These are phyloP conservation scores for Geranium rotundifolium DNA, from an alignment of 345 rosid species.

Conservation along the genomic window DNA sequence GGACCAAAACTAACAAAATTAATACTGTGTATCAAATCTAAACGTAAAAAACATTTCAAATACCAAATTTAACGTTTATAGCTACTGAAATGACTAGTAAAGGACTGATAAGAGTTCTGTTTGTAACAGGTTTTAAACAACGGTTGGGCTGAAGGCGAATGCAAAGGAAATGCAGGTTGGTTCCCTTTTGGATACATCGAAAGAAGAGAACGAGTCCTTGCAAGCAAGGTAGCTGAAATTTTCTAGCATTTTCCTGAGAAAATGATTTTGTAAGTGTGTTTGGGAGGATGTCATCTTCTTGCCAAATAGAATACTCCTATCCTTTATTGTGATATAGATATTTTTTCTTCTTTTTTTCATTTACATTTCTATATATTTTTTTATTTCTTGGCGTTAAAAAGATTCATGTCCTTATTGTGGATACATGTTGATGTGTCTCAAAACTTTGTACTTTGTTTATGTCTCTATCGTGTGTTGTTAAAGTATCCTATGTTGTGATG, in stretches of 20 bases:
- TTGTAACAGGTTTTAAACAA: slow-evolving; percentile 55
- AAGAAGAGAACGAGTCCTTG: slow-evolving; percentile 83
- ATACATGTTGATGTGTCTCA: background rate
- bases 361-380: background rate
- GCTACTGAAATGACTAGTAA: too few relatives aligned
- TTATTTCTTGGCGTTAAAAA: too few relatives aligned
- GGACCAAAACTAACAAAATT: too few relatives aligned
- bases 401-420: background rate
- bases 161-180: slow-evolving; percentile 95
- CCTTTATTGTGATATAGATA: background rate
- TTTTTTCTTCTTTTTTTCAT: too few relatives aligned
- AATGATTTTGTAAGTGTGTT: slow-evolving; percentile 17
- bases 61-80: too few relatives aligned
- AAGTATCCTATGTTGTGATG: too few relatives aligned
- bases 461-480: too few relatives aligned
- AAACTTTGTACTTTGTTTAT: too few relatives aligned
- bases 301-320: background rate
- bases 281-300: background rate
- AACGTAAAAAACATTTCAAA: background rate
- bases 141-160: slow-evolving; percentile 98
- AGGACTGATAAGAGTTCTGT: too few relatives aligned
- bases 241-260: slow-evolving; percentile 30
- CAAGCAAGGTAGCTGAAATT: slow-evolving; percentile 80
- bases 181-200: slow-evolving; percentile 73
- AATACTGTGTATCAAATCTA: too few relatives aligned